These are phyloP conservation scores for Suillus paluster DNA, from an alignment of 768 basidiomycete species.

Conservation along the genomic window DNA sequence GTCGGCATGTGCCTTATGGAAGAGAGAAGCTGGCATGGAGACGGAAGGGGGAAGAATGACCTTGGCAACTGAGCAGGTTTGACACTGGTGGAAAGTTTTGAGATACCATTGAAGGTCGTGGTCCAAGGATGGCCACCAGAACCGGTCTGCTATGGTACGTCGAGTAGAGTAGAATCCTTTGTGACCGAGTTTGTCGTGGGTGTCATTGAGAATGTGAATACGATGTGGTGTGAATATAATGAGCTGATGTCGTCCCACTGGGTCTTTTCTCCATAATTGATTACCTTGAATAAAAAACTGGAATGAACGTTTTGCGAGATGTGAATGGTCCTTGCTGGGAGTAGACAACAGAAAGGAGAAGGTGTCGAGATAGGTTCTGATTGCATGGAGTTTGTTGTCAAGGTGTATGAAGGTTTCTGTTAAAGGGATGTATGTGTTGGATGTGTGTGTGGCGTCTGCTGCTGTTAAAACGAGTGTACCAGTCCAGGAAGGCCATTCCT, in stretches of 20 bases:
- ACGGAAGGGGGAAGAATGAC: slow-evolving; percentile 26
- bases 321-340: background rate
- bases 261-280: slow-evolving; percentile 26
- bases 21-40: slow-evolving; percentile 24
- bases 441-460: too few relatives aligned
- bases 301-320: background rate
- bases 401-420: background rate
- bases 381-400: background rate
- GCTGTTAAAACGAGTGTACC: too few relatives aligned
- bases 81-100: slow-evolving; percentile 36
- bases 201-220: background rate
- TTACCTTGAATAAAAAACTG: slow-evolving; percentile 20
- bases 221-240: slow-evolving; percentile 14
- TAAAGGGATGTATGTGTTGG: background rate
- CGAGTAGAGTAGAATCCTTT: slow-evolving; percentile 10
- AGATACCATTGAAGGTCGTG: slow-evolving; percentile 34
- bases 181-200: slow-evolving; percentile 11
- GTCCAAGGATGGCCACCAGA: slow-evolving; percentile 25
- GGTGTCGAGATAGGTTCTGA: background rate
- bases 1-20: slow-evolving; percentile 32
- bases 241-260: slow-evolving; percentile 24
- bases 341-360: background rate
- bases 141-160: slow-evolving; percentile 13
- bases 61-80: slow-evolving; percentile 23
- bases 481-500: too few relatives aligned